These are phyloP conservation scores for Echeveria elegans DNA, from an alignment of 164 flowering plant species.

Conservation along the genomic window DNA sequence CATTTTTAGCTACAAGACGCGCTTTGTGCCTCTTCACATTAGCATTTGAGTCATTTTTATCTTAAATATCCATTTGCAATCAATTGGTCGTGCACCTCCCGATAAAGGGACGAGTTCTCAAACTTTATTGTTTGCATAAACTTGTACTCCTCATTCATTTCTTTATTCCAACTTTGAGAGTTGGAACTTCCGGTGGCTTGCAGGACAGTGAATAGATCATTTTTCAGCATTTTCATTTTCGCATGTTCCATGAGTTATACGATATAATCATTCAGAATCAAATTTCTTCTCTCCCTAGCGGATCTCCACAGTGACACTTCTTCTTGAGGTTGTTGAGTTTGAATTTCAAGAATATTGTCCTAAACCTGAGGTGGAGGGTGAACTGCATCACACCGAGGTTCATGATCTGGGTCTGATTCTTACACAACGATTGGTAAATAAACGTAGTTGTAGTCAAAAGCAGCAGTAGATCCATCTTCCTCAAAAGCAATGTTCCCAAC, in stretches of 20 bases:
- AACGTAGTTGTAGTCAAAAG: not conserved
- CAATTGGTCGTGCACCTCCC: too few relatives aligned
- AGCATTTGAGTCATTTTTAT: too few relatives aligned
- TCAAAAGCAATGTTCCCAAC: not conserved
- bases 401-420: not conserved
- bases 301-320: not conserved
- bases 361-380: not conserved
- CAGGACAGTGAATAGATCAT: too few relatives aligned
- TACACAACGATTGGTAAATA: not conserved
- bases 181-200: too few relatives aligned
- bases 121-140: too few relatives aligned
- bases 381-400: not conserved
- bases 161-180: too few relatives aligned
- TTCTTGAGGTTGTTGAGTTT: conserved; percentile 3
- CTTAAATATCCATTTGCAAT: too few relatives aligned
- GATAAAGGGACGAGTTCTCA: conserved; percentile 11
- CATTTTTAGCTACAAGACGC: too few relatives aligned
- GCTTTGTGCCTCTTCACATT: too few relatives aligned
- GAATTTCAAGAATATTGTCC: not conserved
- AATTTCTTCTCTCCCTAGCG: not conserved
- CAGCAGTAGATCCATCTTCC: not conserved
- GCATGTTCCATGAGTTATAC: too few relatives aligned
- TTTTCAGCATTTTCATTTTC: too few relatives aligned
- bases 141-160: too few relatives aligned
- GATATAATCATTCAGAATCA: not conserved